A percentile compares a stretch with the other conserved stretches of the same genome.
Conservation (phyloP, 169 alveolate genomes). For the Miamiensis avidus region DNA sequence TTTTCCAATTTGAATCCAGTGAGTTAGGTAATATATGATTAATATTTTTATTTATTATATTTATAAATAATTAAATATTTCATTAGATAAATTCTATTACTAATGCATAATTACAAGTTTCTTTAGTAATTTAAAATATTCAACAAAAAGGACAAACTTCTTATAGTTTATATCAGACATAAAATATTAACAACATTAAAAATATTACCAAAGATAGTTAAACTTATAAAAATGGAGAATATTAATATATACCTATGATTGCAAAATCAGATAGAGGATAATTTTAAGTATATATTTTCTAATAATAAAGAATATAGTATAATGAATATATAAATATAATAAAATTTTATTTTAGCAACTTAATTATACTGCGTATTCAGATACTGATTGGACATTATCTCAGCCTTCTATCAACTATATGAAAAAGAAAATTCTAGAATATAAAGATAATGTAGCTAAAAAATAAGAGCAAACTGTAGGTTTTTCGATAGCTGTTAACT, state of each 20-base stretch:
- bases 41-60: too few species aligned
- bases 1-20: slow-evolving; percentile 73
- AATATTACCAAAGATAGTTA: background rate
- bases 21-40: too few species aligned
- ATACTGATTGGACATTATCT: slow-evolving; percentile 9
- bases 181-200: slow-evolving; percentile 1
- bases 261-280: background rate
- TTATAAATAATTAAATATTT: too few species aligned
- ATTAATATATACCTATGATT: slow-evolving; percentile 1
- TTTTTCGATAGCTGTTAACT: background rate
- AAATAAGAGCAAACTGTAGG: background rate
- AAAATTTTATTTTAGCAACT: background rate
- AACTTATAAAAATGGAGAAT: background rate
- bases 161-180: background rate
- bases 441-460: background rate
- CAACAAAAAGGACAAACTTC: background rate
- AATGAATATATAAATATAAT: background rate
- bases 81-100: slow-evolving; percentile 22
- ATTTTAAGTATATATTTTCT: slow-evolving; percentile 11
- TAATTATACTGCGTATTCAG: slow-evolving; percentile 1
- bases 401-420: background rate
- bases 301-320: background rate
- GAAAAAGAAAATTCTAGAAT: background rate
- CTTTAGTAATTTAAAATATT: background rate
- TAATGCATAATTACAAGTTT: slow-evolving; percentile 19